A percentile compares a stretch with the other conserved stretches of the same genome.
Conservation (phyloP, 2,329 filamentous ascomycete genomes). For the Sclerotinia minor region DNA sequence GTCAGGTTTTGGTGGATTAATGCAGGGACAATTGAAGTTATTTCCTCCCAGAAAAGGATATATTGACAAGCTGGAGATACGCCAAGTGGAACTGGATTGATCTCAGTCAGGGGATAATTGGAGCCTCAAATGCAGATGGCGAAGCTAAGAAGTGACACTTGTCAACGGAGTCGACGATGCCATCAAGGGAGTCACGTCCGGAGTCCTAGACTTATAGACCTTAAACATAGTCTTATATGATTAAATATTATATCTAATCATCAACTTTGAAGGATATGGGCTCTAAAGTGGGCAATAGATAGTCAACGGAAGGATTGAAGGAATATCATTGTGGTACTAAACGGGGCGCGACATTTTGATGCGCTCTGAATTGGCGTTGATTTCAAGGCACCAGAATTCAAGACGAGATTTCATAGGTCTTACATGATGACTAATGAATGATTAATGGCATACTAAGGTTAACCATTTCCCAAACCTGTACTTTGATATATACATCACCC, state of each 20-base stretch:
- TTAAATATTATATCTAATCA: too few species aligned
- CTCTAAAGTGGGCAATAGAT: neutral
- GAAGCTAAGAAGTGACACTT: constrained; percentile 7
- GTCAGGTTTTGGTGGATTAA: constrained; percentile 11
- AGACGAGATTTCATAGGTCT: neutral
- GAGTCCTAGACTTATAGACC: neutral
- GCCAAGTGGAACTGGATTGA: constrained; percentile 11
- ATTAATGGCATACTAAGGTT: neutral
- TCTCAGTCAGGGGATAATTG: neutral
- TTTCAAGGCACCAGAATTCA: neutral
- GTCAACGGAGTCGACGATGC: neutral
- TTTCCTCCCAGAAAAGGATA: neutral
- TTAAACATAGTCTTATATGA: neutral
- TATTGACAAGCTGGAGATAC: neutral
- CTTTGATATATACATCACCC: too few species aligned
- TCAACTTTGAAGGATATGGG: neutral
- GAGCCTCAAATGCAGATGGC: neutral
- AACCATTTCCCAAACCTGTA: neutral
- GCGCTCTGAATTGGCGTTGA: neutral
- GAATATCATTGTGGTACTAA: neutral
- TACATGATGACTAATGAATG: constrained; percentile 14
- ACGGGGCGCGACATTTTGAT: neutral
- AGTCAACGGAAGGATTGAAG: neutral
- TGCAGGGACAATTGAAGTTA: constrained; percentile 10
- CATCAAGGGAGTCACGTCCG: constrained; percentile 10